Conservation (phyloP, 441 rosid species). For the Gossypium gossypioides region DNA sequence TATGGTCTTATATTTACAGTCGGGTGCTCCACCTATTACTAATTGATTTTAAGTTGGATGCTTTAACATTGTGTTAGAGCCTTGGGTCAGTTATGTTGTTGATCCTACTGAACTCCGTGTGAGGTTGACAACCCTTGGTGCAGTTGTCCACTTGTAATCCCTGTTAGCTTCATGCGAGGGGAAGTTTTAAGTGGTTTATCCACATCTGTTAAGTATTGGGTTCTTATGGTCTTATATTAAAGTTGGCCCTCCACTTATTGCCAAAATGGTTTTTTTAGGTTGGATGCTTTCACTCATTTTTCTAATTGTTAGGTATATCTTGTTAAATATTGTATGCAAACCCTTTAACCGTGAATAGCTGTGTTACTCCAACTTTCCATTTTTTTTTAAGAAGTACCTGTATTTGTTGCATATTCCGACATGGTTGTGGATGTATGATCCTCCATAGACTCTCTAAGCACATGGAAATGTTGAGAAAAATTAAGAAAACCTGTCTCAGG, state of each 20-base stretch:
- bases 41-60: neutral
- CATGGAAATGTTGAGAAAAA: too few species aligned
- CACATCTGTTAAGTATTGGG: neutral
- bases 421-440: too few species aligned
- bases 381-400: too few species aligned
- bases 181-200: neutral
- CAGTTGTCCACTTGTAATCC: neutral
- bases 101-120: neutral
- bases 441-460: too few species aligned
- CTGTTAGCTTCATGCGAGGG: neutral
- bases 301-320: neutral
- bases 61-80: neutral
- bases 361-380: too few species aligned
- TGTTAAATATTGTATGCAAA: neutral
- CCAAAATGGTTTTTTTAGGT: neutral
- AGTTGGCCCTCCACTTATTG: neutral
- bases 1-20: neutral
- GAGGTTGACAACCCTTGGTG: neutral
- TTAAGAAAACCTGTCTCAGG: too few species aligned
- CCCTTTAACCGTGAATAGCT: too few species aligned
- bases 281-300: neutral
- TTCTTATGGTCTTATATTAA: neutral
- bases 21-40: neutral
- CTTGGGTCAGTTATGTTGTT: neutral
- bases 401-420: too few species aligned